Evolutionary conservation across 2,329 filamentous ascomycete species (phyloP).

Genomic region (Ascocoryne sarcoides): DNA sequence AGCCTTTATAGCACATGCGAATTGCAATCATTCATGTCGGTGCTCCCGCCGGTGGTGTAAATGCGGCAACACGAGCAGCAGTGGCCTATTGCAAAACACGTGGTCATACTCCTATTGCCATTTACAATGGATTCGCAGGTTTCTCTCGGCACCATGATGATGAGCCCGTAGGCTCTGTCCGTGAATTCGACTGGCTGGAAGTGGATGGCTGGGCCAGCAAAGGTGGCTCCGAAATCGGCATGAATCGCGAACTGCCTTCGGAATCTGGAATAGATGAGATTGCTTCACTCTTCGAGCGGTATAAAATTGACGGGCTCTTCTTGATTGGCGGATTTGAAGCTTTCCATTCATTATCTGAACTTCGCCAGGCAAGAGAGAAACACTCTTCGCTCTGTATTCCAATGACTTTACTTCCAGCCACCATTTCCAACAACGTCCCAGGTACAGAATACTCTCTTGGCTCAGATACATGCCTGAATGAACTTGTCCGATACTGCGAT

Average conservation of each 20-base stretch:
- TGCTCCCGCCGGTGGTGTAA: constrained; percentile 95
- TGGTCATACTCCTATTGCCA: constrained; percentile 86
- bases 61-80: constrained; percentile 85
- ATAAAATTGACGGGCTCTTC: constrained; percentile 86
- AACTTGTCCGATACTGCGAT: constrained; percentile 90
- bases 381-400: constrained; percentile 88
- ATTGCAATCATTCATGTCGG: constrained; percentile 96
- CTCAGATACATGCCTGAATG: constrained; percentile 93
- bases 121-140: constrained; percentile 95
- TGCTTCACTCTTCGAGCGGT: constrained; percentile 73
- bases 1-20: constrained; percentile 60
- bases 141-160: constrained; percentile 86
- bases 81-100: constrained; percentile 87
- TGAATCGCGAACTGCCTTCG: constrained; percentile 83
- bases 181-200: constrained; percentile 84
- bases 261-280: constrained; percentile 78
- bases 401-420: constrained; percentile 86
- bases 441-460: constrained; percentile 96
- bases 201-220: constrained; percentile 93
- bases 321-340: constrained; percentile 94
- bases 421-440: constrained; percentile 96
- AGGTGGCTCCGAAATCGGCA: constrained; percentile 95
- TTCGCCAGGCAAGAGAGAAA: constrained; percentile 68
- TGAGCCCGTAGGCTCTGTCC: constrained; percentile 70
- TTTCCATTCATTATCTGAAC: constrained; percentile 82